These are phyloP conservation scores for Saccharomycopsis oosterbeekiorum DNA, from an alignment of 805 yeast genomes.

Conservation along the genomic window DNA sequence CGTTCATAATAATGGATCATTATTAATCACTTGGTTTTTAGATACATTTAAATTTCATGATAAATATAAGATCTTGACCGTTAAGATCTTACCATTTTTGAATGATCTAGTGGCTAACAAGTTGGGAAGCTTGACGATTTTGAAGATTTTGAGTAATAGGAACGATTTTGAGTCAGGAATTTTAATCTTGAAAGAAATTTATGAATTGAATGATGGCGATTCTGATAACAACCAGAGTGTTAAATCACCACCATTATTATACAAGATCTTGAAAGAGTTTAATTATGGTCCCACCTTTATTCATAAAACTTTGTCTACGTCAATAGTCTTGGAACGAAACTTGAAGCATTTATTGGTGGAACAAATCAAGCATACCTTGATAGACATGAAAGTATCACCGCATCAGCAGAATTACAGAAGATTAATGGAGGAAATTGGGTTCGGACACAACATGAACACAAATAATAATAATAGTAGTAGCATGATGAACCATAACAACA, in stretches of 20 bases:
- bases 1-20: conserved; percentile 76
- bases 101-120: conserved; percentile 65
- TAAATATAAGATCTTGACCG: conserved; percentile 57
- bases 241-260: conserved; percentile 31
- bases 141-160: conserved; percentile 67
- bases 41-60: conserved; percentile 68
- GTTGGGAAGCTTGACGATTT: conserved; percentile 70
- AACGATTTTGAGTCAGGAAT: conserved; percentile 54
- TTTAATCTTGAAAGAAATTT: conserved; percentile 52
- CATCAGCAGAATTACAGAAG: conserved; percentile 66
- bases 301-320: conserved; percentile 68
- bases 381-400: conserved; percentile 45
- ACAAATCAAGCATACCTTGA: conserved; percentile 53
- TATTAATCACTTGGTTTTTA: conserved; percentile 86
- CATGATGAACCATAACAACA: neutral
- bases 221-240: conserved; percentile 19
- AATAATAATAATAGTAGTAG: neutral
- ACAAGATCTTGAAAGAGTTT: conserved; percentile 53
- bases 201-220: conserved; percentile 23
- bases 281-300: conserved; percentile 68
- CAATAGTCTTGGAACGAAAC: conserved; percentile 45
- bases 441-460: conserved; percentile 22
- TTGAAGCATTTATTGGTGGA: conserved; percentile 47
- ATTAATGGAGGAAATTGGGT: conserved; percentile 85
- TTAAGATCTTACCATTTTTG: conserved; percentile 51